These are phyloP conservation scores for Citrus hindsii DNA, from an alignment of 345 rosid species.

Conservation along the genomic window DNA sequence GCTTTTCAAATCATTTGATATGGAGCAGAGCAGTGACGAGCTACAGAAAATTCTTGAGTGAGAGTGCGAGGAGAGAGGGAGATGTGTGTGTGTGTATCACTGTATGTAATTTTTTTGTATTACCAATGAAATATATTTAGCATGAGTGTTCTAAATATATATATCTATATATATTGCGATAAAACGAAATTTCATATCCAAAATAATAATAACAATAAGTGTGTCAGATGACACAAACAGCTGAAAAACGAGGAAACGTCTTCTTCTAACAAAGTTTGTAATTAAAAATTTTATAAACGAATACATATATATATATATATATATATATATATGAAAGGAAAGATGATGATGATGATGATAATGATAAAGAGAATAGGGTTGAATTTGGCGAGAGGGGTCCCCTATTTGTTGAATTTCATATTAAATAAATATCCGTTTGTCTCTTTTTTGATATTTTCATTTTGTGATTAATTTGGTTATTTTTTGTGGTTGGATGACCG, in stretches of 20 bases:
- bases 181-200: background rate
- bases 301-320: background rate
- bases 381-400: conserved; percentile 22
- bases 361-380: conserved; percentile 6
- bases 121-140: no score
- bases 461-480: background rate
- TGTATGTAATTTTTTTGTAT: no score
- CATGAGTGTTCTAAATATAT: no score
- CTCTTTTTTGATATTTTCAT: conserved; percentile 20
- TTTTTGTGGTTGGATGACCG: conserved; percentile 42
- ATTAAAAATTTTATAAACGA: conserved; percentile 8
- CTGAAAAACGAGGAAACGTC: conserved; percentile 86
- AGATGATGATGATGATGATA: conserved; percentile 30
- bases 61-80: no score
- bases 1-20: conserved; percentile 43
- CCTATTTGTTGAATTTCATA: conserved; percentile 27
- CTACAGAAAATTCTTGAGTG: background rate
- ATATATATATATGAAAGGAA: conserved; percentile 6
- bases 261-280: conserved; percentile 45
- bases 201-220: conserved; percentile 1
- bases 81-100: no score
- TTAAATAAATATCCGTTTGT: conserved; percentile 60
- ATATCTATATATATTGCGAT: no score
- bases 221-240: conserved; percentile 68
- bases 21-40: conserved; percentile 15